Conservation (phyloP, 1,284 basidiomycete species). For the Ustilago vetiveriae region DNA sequence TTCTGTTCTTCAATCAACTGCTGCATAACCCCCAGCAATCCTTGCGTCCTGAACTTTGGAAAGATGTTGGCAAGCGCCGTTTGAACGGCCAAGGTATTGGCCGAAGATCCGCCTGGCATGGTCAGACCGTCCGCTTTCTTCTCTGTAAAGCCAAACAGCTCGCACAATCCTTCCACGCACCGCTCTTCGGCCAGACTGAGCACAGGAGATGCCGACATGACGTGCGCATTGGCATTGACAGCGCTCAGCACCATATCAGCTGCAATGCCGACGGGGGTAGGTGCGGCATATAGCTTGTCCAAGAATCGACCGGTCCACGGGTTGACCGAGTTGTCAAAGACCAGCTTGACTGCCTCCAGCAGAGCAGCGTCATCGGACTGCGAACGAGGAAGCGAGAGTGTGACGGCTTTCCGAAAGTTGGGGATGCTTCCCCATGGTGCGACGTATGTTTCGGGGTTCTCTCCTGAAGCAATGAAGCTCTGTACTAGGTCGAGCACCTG, state of each 20-base stretch:
- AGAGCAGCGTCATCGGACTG: slow-evolving; percentile 28
- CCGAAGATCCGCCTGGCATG: slow-evolving; percentile 68
- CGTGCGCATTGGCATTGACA: slow-evolving; percentile 69
- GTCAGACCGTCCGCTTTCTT: slow-evolving; percentile 59
- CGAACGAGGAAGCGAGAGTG: slow-evolving; percentile 31
- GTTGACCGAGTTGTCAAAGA: slow-evolving; percentile 60
- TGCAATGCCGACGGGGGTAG: slow-evolving; percentile 67
- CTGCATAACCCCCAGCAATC: slow-evolving; percentile 57
- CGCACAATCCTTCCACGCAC: slow-evolving; percentile 53
- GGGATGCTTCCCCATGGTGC: slow-evolving; percentile 41
- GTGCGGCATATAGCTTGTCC: slow-evolving; percentile 68
- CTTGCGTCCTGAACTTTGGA: slow-evolving; percentile 63
- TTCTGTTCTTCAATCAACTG: slow-evolving; percentile 19
- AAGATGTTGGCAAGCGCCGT: slow-evolving; percentile 67
- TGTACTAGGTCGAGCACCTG: slow-evolving; percentile 34
- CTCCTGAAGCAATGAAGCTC: slow-evolving; percentile 36
- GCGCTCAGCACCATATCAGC: slow-evolving; percentile 67
- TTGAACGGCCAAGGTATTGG: slow-evolving; percentile 68
- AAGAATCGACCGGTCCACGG: slow-evolving; percentile 63
- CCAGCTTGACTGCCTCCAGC: slow-evolving; percentile 36
- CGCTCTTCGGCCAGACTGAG: slow-evolving; percentile 65
- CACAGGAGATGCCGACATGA: slow-evolving; percentile 68
- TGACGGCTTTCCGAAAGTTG: slow-evolving; percentile 32
- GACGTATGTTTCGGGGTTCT: slow-evolving; percentile 32
- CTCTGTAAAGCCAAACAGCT: slow-evolving; percentile 59